Evolutionary conservation across 164 flowering plant species (phyloP).

Genomic region (Akebia trifoliata): DNA sequence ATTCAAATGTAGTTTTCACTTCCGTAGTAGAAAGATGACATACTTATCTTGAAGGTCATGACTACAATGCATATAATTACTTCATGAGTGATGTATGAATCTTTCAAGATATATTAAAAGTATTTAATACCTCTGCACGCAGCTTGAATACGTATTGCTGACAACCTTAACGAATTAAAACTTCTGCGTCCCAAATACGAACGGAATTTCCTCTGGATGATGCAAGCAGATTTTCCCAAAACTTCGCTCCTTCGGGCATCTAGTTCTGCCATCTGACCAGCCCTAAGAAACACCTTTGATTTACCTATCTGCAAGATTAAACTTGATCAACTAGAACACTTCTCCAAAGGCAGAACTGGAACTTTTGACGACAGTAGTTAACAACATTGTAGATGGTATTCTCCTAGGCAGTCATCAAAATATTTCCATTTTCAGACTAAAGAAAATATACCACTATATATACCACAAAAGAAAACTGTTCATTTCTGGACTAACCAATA

Average conservation of each 20-base stretch:
- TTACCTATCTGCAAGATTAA: slow-evolving; percentile 76
- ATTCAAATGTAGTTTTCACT: neutral
- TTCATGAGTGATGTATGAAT: no score
- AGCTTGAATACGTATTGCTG: slow-evolving; percentile 70
- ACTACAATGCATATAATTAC: no score
- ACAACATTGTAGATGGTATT: no score
- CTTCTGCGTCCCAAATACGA: slow-evolving; percentile 64
- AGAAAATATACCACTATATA: no score
- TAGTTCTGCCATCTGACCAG: slow-evolving; percentile 98
- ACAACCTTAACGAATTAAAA: slow-evolving; percentile 44
- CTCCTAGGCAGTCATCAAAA: no score
- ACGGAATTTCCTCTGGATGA: slow-evolving; percentile 90
- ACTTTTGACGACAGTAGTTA: no score
- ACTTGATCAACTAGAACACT: neutral
- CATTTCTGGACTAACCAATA: no score
- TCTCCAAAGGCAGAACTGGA: no score
- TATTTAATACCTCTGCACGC: slow-evolving; percentile 73
- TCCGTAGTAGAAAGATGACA: no score
- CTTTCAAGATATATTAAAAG: neutral
- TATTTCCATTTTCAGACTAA: no score
- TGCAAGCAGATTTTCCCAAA: slow-evolving; percentile 82
- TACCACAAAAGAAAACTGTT: no score
- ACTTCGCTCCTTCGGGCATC: slow-evolving; percentile 85
- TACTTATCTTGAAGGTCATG: no score
- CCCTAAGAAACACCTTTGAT: slow-evolving; percentile 92